Conservation (phyloP, 805 yeast genomes). For the Candida boidinii region DNA sequence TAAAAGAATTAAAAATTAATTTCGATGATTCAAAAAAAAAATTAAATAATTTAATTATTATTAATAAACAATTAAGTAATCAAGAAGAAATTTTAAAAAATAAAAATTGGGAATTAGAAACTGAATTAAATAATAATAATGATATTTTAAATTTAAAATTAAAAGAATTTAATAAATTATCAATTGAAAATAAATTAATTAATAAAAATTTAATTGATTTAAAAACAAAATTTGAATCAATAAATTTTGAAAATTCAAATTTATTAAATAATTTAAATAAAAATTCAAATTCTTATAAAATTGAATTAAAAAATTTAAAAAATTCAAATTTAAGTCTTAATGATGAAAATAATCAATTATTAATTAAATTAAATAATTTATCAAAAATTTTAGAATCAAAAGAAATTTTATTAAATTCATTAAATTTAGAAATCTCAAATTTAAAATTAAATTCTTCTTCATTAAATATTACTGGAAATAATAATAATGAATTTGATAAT, state of each 20-base stretch:
- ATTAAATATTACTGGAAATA: neutral
- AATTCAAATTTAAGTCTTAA: slow-evolving; percentile 49
- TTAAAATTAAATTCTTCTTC: neutral
- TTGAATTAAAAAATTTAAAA: slow-evolving; percentile 41
- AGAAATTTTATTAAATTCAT: slow-evolving; percentile 1
- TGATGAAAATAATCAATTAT: slow-evolving; percentile 59
- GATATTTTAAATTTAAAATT: slow-evolving; percentile 26
- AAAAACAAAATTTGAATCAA: slow-evolving; percentile 42
- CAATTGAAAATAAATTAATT: slow-evolving; percentile 24
- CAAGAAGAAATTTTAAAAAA: slow-evolving; percentile 47
- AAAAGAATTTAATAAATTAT: slow-evolving; percentile 31
- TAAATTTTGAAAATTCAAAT: slow-evolving; percentile 28
- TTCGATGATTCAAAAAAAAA: slow-evolving; percentile 28
- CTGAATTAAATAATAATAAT: slow-evolving; percentile 29
- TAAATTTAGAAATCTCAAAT: neutral
- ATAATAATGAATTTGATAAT: no score
- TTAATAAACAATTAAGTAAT: slow-evolving; percentile 24
- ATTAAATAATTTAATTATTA: slow-evolving; percentile 25
- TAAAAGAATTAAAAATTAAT: slow-evolving; percentile 36
- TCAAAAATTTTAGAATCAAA: slow-evolving; percentile 1
- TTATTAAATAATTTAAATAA: slow-evolving; percentile 30
- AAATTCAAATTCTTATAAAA: slow-evolving; percentile 26
- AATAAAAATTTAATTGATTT: slow-evolving; percentile 22
- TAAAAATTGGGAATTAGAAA: slow-evolving; percentile 57
- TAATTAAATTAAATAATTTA: slow-evolving; percentile 25